Evolutionary conservation across 148 eudicot species (phyloP), one percentile per base, ranked within the genome.

Genomic region (Limonium bicolor): DNA sequence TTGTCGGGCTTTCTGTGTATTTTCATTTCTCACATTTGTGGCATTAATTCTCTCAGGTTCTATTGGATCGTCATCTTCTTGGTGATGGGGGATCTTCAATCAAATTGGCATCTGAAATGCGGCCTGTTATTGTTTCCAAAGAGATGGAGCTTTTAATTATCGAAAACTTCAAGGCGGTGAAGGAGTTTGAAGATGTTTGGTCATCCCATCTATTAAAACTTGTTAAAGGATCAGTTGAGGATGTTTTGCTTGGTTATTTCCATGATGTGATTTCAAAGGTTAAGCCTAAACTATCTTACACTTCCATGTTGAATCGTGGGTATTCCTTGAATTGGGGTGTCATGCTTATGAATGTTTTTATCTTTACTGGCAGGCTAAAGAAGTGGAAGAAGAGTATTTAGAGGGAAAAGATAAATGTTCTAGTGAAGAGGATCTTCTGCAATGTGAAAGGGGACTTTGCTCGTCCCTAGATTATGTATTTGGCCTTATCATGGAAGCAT

Each of bases 211-310:
- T 24, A 47, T 57, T 57, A 37, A 57, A 58, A 36, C 27, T 41
- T 36, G 63, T 54, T 55, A 68, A 50, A 54, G 66, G 68, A 51
- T 63, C 82, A 12, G 66, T 86, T 53, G 62, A 44, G 36, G 54
- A 55, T 48, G 53, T 70, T 54, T 67, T 90, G 43, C 77, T 80
- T 50, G 61, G 61, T 32, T 88, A 67, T 37, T 65, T 80, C 55
- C 67, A 53, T 41, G 77, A 71, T 38, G 31, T 85, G 48, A 61
- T 78, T 46, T 58, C 44, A 26, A 78, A 85, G 94, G 99, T 92
- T 25, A 6, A 23, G 16, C 9, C 16, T 43, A 8, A 7, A 7
- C 20, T 31, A 30, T 6, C n/a, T 27, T 26, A 30, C 12, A 10
- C 48, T 7, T 30, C 5, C 12, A 24, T 13, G 30, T 14, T 43